Evolutionary conservation across 2,329 filamentous ascomycete genomes (phyloP), one percentile per base, ranked within the genome.

Genomic region (Teratosphaeria zuluensis): DNA sequence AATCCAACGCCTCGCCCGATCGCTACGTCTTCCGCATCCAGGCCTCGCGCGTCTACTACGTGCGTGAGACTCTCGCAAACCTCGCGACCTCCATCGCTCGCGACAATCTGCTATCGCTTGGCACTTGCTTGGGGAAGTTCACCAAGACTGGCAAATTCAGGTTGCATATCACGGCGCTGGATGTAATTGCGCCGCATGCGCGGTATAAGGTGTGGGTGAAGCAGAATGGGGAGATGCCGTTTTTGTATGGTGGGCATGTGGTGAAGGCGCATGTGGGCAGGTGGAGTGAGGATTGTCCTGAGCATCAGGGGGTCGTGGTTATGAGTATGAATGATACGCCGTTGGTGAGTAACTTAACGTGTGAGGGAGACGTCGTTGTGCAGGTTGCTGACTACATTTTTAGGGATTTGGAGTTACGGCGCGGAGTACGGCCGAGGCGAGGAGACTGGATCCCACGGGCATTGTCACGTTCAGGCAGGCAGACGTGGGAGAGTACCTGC

Each of bases 191-290:
- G 59, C 87, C 90, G 64, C 90, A 96, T 74, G 92, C 92, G 52
- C 82, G 94, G 60, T 95, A 96, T 78, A 97, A 97, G 84, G 86
- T 97, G 67, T 97, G 92, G 91, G 87, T 99, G 66, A 95, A 95
- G 76, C 83, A 86, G 60, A 97, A 97, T 76, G 94, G 94, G 65
- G 92, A 95, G 70, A 96, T 96, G 91, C 92, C 94, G 1, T 97
- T 95, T 74, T 77, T 99, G 53, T 99, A 97, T 75, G 94, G 94
- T 56, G 89, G 90, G 59, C 92, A 97, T 74, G 81, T 95, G 56
- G 84, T 95, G 66, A 90, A 90, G 74, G 88, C 87, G 33, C 88
- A 91, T 72, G 83, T 94, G 19, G 90, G 90, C 21, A 78, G 91
- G 62, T 92, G 89, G 86, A 89, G 85, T 48, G 91, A 96, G 69